Base-by-base conservation (phyloP, 345 rosid species). In the Trapa incisa region DNA sequence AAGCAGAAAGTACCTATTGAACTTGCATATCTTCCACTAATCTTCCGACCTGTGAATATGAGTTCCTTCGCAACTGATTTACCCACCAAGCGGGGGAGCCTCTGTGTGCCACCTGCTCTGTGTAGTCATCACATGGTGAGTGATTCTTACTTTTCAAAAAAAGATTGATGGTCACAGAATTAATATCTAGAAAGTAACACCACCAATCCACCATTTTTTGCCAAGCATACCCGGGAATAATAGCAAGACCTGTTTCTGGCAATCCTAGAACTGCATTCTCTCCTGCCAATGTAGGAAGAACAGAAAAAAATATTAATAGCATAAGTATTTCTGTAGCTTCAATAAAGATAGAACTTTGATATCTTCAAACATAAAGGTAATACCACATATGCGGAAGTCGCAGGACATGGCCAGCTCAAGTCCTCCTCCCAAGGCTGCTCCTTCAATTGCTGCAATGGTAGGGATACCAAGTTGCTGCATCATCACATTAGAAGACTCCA, bases 181-280 rank as follows among this genome's bases (percentile, higher is more conserved):
- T n/a, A n/a, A 54, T 53, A 15, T 57, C 3, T 57, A 57, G 61
- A 29, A 57, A 32, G 17, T 8, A 57, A 57, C 36, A 8, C 36
- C 35, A 57, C 12, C 61, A 33, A 32, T 58, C 17, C 5, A 22
- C 35, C 11, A n/a, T 17, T 54, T 66, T 43, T 48, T 45, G 32
- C 54, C 33, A 37, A 39, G 37, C 69, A 61, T 78, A 93, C 96
- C 96, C 97, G 15, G 99, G 99, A 73, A 88, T 88, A 75, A 90
- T 86, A 71, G 96, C 99, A 17, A 93, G 96, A 77, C 95, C 99
- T 62, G 97, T 93, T 84, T 93, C 99, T 37, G 96, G 97, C 84
- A 93, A 83, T 65, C 92, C 87, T 77, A 93, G 75, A 37, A 79
- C 72, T 63, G 99, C 97, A 75, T 82, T 78, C 73, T 87, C 92